Base-by-base conservation (phyloP, 2,329 filamentous ascomycete species). In the Cryphonectria japonica region DNA sequence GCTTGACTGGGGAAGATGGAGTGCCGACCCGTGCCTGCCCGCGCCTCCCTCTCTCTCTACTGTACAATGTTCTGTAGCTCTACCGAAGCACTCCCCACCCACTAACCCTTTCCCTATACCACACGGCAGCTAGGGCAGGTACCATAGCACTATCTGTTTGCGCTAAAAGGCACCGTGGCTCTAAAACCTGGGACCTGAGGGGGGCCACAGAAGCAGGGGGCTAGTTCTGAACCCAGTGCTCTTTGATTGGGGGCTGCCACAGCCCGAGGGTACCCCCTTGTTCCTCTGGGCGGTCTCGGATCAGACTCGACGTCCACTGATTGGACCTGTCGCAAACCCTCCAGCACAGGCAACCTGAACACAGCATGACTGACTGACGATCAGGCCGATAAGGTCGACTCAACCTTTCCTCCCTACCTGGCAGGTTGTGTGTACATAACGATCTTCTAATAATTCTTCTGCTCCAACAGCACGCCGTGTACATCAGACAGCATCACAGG, bases 221-320 rank as follows among this genome's bases (percentile, higher is more conserved):
- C 32, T 32, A 16, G 16, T 61, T 39, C 22, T 39, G 14, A 34
- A 16, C 9, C 34, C 34, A 39, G 59, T 19, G 59, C 34, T 4
- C 26, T 6, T 34, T 61, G 59, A 60, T 61, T 39, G 59, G 34
- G 54, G 26, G 13, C 26, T 34, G 29, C 26, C 59, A 61, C 59
- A 2, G 16, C 54, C 34, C 19, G 59, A 32, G 29, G 59, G 59
- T 16, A 39, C 37, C 9, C 37, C 32, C 59, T 61, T 19, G 26
- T 59, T 32, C 54, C 29, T 29, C 34, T 59, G 54, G 54, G 54
- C 54, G 29, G 59, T 61, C 59, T 61, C 59, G 22, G 59, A 61
- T 32, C 59, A 61, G 59, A 61, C 59, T 61, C 59, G 59, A 61
- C 34, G 59, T 37, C 34, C 59, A 61, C 32, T 61, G 59, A 61